Base-by-base conservation (phyloP, 805 yeast genomes). In the Zygosaccharomyces kombuchaensis region DNA sequence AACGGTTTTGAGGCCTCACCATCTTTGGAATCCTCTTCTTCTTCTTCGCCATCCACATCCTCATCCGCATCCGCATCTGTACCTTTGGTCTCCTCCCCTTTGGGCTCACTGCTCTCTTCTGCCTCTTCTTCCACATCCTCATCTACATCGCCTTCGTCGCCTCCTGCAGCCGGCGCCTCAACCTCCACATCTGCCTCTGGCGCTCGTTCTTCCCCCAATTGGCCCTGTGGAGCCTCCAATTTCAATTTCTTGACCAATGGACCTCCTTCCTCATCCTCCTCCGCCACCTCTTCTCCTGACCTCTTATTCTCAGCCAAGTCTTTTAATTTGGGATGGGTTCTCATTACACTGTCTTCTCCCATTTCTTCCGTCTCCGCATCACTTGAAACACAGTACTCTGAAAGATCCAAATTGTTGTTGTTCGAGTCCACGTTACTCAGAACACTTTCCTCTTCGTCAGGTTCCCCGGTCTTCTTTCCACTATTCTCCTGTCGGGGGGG, bases 291-390 rank as follows among this genome's bases (percentile, higher is more conserved):
- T 19, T 31, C 44, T 2, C 23, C 36, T 16, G 9, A 40, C 36
- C 46, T 54, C 19, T 51, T 53, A 14, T 52, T 56, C 14, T 49
- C 67, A 35, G 53, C 57, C 31, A 52, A 55, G 44, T 48, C 57
- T 19, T 22, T 34, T 30, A 36, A 34, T 10, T 27, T 38, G 19
- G 41, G 41, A 38, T 38, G 41, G 7, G 32, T 29, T 13, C 23
- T 27, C 34, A 38, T 27, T 44, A 49, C 47, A 1, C 47, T 55
- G 47, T 67, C 61, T 51, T 67, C 60, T 36, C 80, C 91, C 87
- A 88, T 80, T 56, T 79, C 83, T 60, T 89, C 96, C 0, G 97
- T 89, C 62, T 89, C 97, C 13, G 93, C 96, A 65, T 89, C 96
- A 12, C 93, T 83, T 9, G 66, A 59, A 25, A 63, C 51, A 43